These are phyloP conservation scores for Przewalskia tangutica DNA, from an alignment of 257 asterid species.

Conservation along the genomic window DNA sequence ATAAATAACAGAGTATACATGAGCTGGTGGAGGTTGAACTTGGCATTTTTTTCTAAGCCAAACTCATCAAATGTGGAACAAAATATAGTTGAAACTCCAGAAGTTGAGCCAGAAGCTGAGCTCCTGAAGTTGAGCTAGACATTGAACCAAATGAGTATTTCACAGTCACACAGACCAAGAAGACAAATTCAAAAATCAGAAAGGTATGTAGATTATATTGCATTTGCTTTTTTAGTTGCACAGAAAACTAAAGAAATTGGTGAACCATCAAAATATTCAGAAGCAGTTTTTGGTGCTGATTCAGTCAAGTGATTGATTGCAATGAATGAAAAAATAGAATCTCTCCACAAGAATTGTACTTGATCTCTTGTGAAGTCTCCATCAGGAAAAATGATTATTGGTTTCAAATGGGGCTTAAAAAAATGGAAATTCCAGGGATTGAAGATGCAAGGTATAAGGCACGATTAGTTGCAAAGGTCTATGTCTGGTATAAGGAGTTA, in stretches of 20 bases:
- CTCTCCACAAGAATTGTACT: not conserved
- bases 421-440: not conserved
- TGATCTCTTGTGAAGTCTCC: not conserved
- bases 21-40: no score
- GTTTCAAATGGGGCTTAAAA: constrained; percentile 4
- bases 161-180: no score
- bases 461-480: constrained; percentile 1
- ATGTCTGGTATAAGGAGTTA: no score
- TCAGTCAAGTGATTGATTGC: not conserved
- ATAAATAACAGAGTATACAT: no score
- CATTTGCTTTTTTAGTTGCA: no score
- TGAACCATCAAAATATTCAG: no score
- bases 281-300: no score
- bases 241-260: no score
- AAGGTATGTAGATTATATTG: no score
- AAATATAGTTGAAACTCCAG: not conserved
- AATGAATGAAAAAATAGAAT: not conserved
- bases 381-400: not conserved
- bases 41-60: no score
- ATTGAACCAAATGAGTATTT: not conserved
- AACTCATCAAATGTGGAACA: not conserved
- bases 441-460: constrained; percentile 1
- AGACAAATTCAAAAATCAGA: no score
- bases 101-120: not conserved
- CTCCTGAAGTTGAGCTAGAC: not conserved